Percentiles rank a stretch among this genome's conserved stretches.
These are phyloP conservation scores for Fonsecaea monophora DNA, from an alignment of 2,329 filamentous ascomycete species.

Conservation along the genomic window DNA sequence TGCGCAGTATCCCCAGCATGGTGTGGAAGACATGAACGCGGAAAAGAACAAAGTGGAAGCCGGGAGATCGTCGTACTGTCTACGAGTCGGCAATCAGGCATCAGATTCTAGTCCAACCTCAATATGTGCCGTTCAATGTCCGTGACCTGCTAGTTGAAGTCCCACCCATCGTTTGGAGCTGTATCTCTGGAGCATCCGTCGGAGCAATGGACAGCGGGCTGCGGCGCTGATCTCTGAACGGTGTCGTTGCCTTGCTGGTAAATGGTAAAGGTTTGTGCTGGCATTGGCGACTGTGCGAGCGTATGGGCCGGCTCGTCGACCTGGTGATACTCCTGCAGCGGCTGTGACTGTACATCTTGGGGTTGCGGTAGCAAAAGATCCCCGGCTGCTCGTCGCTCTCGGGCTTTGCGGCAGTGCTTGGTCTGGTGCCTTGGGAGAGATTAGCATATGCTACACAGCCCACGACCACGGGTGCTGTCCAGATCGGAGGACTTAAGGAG, in stretches of 20 bases:
- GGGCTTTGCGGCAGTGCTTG: slow-evolving; percentile 13
- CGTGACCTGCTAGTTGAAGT: not conserved
- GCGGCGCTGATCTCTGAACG: not conserved
- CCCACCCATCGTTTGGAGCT: not conserved
- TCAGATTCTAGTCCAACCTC: not conserved
- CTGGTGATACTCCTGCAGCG: not conserved
- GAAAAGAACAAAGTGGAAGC: not conserved
- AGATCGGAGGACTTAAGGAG: not conserved
- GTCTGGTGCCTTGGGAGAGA: not conserved
- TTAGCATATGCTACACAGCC: not conserved
- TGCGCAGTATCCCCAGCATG: too few species aligned
- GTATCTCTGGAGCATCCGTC: not conserved
- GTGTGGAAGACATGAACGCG: too few species aligned
- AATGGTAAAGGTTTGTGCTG: not conserved
- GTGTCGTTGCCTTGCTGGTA: not conserved
- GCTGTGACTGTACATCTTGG: not conserved
- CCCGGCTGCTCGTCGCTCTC: not conserved
- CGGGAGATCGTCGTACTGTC: not conserved
- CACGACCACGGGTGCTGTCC: not conserved
- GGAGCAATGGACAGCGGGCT: not conserved
- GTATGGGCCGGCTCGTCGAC: not conserved
- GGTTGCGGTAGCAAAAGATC: not conserved
- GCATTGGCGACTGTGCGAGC: not conserved
- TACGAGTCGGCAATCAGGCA: not conserved
- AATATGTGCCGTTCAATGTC: not conserved